Conservation (phyloP, 148 eudicot species). For the Heliamphora exappendiculata region DNA sequence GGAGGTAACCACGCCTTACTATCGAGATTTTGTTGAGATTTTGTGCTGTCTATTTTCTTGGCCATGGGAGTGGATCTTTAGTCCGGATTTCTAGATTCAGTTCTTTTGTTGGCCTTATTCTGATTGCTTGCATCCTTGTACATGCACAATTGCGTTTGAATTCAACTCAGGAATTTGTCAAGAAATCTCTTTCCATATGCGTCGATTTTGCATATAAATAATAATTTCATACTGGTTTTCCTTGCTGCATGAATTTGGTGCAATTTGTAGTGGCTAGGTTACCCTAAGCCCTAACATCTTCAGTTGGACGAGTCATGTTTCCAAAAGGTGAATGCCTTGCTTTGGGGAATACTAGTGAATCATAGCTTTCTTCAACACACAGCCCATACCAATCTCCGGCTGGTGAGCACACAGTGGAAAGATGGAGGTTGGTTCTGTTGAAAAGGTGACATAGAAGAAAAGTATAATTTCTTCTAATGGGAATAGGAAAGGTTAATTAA, state of each 20-base stretch:
- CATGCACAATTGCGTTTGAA: background rate
- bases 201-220: background rate
- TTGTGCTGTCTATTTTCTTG: background rate
- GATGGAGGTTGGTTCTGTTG: background rate
- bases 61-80: background rate
- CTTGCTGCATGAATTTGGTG: background rate
- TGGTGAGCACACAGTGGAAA: too few species aligned
- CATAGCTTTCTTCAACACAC: background rate
- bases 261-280: background rate
- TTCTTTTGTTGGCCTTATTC: background rate
- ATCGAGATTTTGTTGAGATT: background rate
- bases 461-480: too few species aligned
- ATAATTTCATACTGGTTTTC: background rate
- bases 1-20: conserved; percentile 37
- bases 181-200: background rate
- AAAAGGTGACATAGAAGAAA: background rate
- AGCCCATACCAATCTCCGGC: background rate
- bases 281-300: background rate
- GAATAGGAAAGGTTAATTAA: too few species aligned
- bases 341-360: background rate
- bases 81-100: background rate
- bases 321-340: background rate
- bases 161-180: background rate
- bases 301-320: background rate
- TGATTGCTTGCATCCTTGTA: background rate